Evolutionary conservation across 2,329 filamentous ascomycete species (phyloP).

Genomic region (Cercospora sp.): DNA sequence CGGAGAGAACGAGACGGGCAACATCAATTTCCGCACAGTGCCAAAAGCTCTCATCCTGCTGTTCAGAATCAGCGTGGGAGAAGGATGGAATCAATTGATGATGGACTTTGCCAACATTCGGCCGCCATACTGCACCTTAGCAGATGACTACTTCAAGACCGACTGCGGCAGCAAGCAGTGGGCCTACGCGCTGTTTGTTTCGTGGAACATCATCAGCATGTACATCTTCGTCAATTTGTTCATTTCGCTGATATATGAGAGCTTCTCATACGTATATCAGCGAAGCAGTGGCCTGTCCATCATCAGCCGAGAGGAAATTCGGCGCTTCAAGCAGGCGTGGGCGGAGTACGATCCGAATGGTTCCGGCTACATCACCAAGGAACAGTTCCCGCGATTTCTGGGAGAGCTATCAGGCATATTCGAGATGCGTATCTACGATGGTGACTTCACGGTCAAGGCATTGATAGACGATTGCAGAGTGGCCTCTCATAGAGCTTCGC

Average conservation of each 20-base stretch:
- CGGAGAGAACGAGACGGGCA: constrained; percentile 67
- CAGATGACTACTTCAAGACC: constrained; percentile 72
- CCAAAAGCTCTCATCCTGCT: constrained; percentile 91
- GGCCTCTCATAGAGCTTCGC: constrained; percentile 52
- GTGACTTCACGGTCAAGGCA: constrained; percentile 80
- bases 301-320: constrained; percentile 89
- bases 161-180: constrained; percentile 91
- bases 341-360: constrained; percentile 91
- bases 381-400: constrained; percentile 82
- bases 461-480: constrained; percentile 82
- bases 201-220: constrained; percentile 99
- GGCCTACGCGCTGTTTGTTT: constrained; percentile 86
- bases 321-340: constrained; percentile 98
- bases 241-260: constrained; percentile 98
- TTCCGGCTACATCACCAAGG: constrained; percentile 85
- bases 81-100: constrained; percentile 97
- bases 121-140: constrained; percentile 77
- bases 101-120: constrained; percentile 84
- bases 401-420: constrained; percentile 93
- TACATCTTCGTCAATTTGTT: constrained; percentile 99
- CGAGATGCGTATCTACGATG: constrained; percentile 93
- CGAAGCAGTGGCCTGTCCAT: constrained; percentile 88
- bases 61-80: constrained; percentile 89
- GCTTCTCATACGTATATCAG: constrained; percentile 99
- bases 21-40: constrained; percentile 90